These are phyloP conservation scores for Torulaspora franciscae DNA, from an alignment of 805 yeast species.

Conservation along the genomic window DNA sequence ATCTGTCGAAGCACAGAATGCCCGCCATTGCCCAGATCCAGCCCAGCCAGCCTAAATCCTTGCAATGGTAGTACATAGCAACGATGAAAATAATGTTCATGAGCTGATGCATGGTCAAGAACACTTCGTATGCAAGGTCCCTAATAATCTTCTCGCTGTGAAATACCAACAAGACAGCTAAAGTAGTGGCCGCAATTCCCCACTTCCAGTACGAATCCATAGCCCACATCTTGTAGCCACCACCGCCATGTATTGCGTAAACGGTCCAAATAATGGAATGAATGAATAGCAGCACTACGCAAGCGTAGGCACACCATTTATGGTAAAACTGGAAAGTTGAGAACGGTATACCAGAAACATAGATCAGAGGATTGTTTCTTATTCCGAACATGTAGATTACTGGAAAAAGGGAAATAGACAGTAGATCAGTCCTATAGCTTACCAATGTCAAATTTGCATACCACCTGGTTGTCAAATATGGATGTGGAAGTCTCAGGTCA, in stretches of 20 bases:
- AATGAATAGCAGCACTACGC: slow-evolving; percentile 45
- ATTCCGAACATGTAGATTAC: slow-evolving; percentile 59
- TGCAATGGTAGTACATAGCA: slow-evolving; percentile 57
- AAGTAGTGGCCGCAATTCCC: slow-evolving; percentile 46
- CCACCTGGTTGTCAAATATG: slow-evolving; percentile 34
- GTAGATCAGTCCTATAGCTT: slow-evolving; percentile 52
- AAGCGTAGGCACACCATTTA: slow-evolving; percentile 56
- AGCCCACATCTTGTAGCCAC: slow-evolving; percentile 42
- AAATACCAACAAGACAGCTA: slow-evolving; percentile 42
- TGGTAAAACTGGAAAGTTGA: slow-evolving; percentile 60
- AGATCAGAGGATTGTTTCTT: slow-evolving; percentile 63
- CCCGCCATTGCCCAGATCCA: slow-evolving; percentile 43
- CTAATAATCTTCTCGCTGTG: slow-evolving; percentile 52
- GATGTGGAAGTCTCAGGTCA: slow-evolving; percentile 37
- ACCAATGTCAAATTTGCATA: slow-evolving; percentile 37
- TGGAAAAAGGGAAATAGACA: slow-evolving; percentile 53
- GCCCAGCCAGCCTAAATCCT: slow-evolving; percentile 48
- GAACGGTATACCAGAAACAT: slow-evolving; percentile 56
- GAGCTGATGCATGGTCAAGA: slow-evolving; percentile 53
- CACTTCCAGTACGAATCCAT: slow-evolving; percentile 44
- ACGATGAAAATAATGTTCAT: slow-evolving; percentile 50
- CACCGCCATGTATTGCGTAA: slow-evolving; percentile 38
- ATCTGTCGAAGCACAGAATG: slow-evolving; percentile 50
- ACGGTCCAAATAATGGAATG: slow-evolving; percentile 57
- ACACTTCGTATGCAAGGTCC: slow-evolving; percentile 52